Percentiles rank a stretch among this genome's conserved stretches.
Conservation (phyloP, 75 land plant species). For the Selaginella moellendorffii region DNA sequence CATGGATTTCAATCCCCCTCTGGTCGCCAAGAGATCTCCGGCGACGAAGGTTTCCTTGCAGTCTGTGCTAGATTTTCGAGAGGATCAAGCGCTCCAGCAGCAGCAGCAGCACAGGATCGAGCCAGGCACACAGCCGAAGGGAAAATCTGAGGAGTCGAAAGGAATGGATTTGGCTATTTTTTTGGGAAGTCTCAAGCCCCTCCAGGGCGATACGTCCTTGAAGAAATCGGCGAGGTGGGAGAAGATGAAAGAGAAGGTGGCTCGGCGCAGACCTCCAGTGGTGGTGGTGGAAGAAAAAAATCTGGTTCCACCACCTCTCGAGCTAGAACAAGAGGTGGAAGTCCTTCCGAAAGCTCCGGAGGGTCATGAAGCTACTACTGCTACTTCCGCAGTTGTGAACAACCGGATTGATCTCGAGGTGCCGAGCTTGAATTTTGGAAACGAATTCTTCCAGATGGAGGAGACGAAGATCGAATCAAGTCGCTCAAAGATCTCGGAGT, state of each 20-base stretch:
- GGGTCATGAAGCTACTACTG: too few relatives aligned
- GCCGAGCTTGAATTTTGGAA: neutral
- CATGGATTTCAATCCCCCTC: neutral
- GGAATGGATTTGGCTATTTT: neutral
- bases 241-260: neutral
- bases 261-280: neutral
- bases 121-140: neutral
- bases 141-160: neutral
- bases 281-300: too few relatives aligned
- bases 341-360: too few relatives aligned
- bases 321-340: too few relatives aligned
- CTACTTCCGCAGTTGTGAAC: too few relatives aligned
- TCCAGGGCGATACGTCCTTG: neutral
- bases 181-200: neutral
- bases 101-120: too few relatives aligned
- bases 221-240: neutral
- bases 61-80: neutral
- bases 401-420: neutral
- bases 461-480: neutral
- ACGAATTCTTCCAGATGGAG: neutral
- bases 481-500: neutral
- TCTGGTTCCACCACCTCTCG: too few relatives aligned
- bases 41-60: neutral
- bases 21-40: neutral
- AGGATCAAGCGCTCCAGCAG: neutral